phyloP scores from a whole-genome alignment of 768 basidiomycete species.

The Lactarius psammicola region DNA sequence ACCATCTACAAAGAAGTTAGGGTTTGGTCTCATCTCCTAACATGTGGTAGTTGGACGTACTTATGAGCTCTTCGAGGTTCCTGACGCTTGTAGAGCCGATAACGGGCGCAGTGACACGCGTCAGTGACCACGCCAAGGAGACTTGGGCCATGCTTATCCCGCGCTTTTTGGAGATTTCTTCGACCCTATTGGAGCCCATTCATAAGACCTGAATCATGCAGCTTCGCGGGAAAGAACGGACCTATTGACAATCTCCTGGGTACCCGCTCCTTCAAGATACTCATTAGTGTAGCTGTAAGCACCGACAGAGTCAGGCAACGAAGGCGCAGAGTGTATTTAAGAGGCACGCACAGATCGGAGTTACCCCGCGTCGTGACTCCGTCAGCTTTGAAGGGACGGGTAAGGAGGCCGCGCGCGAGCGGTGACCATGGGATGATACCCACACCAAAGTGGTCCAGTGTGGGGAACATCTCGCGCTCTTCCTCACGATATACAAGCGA shows the following conservation, averaged over 20 bases:
- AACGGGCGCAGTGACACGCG: constrained; percentile 19
- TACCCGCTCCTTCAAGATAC: constrained; percentile 11
- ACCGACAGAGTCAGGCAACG: not conserved
- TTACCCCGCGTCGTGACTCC: constrained; percentile 6
- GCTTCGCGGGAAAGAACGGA: not conserved
- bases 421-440: constrained; percentile 28
- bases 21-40: not conserved
- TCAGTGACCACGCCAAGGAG: constrained; percentile 38
- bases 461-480: constrained; percentile 40
- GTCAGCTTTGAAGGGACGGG: constrained; percentile 19
- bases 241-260: constrained; percentile 25
- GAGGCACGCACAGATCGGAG: constrained; percentile 8
- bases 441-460: constrained; percentile 28
- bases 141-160: constrained; percentile 46
- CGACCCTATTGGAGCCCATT: constrained; percentile 35
- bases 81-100: constrained; percentile 23
- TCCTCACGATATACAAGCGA: constrained; percentile 43
- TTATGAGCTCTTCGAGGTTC: constrained; percentile 25
- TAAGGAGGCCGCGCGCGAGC: constrained; percentile 25
- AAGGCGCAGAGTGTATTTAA: not conserved
- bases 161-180: constrained; percentile 41
- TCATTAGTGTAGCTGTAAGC: not conserved
- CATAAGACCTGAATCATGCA: not conserved
- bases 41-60: not conserved
- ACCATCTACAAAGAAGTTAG: constrained; percentile 8